phyloP scores from a whole-genome alignment of 2,329 filamentous ascomycete genomes.

The Stachybotrys chartarum region DNA sequence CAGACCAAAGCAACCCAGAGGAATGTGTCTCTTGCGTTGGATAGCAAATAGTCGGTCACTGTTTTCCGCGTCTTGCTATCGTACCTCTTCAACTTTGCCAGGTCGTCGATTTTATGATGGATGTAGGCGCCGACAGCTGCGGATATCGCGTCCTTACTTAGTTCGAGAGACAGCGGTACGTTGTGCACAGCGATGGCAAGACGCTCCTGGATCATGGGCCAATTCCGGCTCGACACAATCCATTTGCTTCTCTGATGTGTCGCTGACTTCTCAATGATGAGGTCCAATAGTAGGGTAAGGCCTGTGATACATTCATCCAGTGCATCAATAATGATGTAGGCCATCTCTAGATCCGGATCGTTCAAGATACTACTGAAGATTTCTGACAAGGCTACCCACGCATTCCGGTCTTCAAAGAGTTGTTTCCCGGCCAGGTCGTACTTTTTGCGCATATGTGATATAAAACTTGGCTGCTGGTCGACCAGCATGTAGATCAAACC shows the following conservation, averaged over 20 bases:
- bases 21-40: slow-evolving; percentile 28
- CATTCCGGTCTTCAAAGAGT: slow-evolving; percentile 30
- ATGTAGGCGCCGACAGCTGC: slow-evolving; percentile 30
- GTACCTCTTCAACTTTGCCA: slow-evolving; percentile 13
- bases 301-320: slow-evolving; percentile 35
- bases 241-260: slow-evolving; percentile 23
- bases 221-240: slow-evolving; percentile 37
- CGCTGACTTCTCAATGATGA: slow-evolving; percentile 5
- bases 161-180: slow-evolving; percentile 24
- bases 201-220: slow-evolving; percentile 22
- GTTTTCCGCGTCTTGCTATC: not conserved
- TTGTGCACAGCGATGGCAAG: slow-evolving; percentile 13
- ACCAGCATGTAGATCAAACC: slow-evolving; percentile 35
- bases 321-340: slow-evolving; percentile 30
- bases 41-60: slow-evolving; percentile 9
- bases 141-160: slow-evolving; percentile 25
- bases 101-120: slow-evolving; percentile 17
- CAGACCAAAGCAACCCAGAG: no score
- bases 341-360: not conserved
- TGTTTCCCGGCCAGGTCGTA: slow-evolving; percentile 23
- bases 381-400: not conserved
- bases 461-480: slow-evolving; percentile 19
- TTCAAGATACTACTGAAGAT: not conserved
- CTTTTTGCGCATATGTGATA: slow-evolving; percentile 23
- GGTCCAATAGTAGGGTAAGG: slow-evolving; percentile 21